These are phyloP conservation scores for Pyrenopolyporus hunteri DNA, from an alignment of 495 filamentous ascomycete genomes.

Conservation along the genomic window DNA sequence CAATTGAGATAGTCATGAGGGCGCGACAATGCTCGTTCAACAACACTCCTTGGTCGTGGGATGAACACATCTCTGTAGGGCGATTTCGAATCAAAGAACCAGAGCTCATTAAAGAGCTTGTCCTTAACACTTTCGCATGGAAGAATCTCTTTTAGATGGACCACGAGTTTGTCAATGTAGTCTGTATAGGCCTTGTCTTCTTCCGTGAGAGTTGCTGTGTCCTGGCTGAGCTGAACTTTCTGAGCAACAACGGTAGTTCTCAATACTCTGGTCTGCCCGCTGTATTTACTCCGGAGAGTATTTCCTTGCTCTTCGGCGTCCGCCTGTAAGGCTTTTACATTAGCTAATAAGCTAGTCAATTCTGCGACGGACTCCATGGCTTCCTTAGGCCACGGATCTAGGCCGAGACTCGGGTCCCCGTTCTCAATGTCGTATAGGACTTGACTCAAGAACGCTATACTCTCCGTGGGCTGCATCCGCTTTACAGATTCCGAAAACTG, in stretches of 20 bases:
- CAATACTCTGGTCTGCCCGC: conserved; percentile 70
- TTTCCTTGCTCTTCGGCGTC: conserved; percentile 50
- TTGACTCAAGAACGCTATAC: conserved; percentile 44
- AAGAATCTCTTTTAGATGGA: conserved; percentile 62
- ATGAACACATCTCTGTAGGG: conserved; percentile 84
- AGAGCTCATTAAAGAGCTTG: conserved; percentile 77
- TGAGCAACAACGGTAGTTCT: conserved; percentile 87
- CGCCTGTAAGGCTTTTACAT: conserved; percentile 48
- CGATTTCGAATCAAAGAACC: conserved; percentile 80
- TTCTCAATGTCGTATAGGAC: conserved; percentile 43
- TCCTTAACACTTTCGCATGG: conserved; percentile 62
- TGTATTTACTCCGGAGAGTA: conserved; percentile 76
- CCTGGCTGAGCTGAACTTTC: conserved; percentile 82
- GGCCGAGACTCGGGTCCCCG: conserved; percentile 48
- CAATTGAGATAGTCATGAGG: conserved; percentile 89
- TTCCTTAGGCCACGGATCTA: conserved; percentile 44
- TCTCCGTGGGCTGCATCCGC: conserved; percentile 49
- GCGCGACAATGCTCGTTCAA: conserved; percentile 78
- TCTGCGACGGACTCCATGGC: conserved; percentile 42
- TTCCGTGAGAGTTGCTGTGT: conserved; percentile 74
- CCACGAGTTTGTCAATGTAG: conserved; percentile 70
- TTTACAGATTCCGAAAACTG: conserved; percentile 48
- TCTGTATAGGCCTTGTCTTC: conserved; percentile 76
- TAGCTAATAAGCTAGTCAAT: conserved; percentile 48
- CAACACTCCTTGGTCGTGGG: conserved; percentile 75